Conservation (phyloP, 257 asterid genomes). For the Primulina tabacum region DNA sequence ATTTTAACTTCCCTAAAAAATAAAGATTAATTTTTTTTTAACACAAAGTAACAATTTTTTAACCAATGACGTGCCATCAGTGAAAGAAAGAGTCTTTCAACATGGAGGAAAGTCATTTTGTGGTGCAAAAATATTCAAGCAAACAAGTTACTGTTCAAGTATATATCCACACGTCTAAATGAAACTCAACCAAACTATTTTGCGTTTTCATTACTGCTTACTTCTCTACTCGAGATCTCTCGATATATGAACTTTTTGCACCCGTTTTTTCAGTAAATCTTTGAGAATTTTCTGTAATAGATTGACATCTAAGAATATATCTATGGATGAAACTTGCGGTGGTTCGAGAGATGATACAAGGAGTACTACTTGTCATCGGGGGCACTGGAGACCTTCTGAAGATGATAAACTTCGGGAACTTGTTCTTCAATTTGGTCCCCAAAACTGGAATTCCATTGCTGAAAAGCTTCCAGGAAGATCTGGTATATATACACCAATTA, state of each 20-base stretch:
- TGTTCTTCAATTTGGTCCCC: constrained; percentile 83
- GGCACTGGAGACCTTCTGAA: constrained; percentile 95
- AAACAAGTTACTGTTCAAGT: constrained; percentile 39
- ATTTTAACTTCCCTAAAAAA: too few species aligned
- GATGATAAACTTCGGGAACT: constrained; percentile 79
- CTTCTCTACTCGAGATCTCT: background rate
- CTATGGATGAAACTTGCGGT: constrained; percentile 43
- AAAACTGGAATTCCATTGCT: constrained; percentile 93
- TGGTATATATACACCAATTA: constrained; percentile 21
- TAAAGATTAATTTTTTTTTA: background rate
- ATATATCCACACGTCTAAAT: constrained; percentile 29
- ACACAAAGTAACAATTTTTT: constrained; percentile 5
- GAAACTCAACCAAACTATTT: constrained; percentile 32
- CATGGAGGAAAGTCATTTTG: constrained; percentile 38
- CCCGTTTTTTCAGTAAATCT: background rate
- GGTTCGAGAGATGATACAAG: constrained; percentile 52
- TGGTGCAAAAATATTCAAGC: constrained; percentile 44
- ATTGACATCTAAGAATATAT: constrained; percentile 2
- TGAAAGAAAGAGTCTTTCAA: constrained; percentile 29
- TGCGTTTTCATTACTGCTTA: constrained; percentile 20
- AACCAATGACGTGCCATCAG: constrained; percentile 28
- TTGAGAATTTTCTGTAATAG: background rate
- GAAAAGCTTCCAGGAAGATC: constrained; percentile 97
- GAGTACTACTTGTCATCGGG: constrained; percentile 56
- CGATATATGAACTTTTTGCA: background rate